Conservation (phyloP, 176 grass and related monocot genomes). For the Carex cristatella region DNA sequence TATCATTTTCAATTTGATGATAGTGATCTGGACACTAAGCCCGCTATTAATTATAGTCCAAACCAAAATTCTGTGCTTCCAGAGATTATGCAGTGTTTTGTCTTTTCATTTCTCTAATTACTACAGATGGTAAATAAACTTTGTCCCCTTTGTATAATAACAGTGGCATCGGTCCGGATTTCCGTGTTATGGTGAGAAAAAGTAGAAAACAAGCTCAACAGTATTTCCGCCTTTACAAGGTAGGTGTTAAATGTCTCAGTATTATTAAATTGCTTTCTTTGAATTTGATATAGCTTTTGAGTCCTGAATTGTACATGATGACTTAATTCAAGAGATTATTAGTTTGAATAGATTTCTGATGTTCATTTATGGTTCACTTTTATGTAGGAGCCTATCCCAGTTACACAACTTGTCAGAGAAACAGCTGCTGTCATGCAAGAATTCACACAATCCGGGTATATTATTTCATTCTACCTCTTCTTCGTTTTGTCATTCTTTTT, state of each 20-base stretch:
- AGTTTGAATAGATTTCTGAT: neutral
- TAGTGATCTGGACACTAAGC: neutral
- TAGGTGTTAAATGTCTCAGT: neutral
- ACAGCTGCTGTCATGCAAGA: conserved; percentile 99
- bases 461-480: conserved; percentile 2
- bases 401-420: conserved; percentile 95
- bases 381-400: conserved; percentile 73
- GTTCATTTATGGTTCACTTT: neutral
- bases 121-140: neutral
- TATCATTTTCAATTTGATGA: neutral
- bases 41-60: neutral
- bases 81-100: neutral
- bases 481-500: conserved; percentile 2
- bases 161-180: conserved; percentile 90
- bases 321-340: neutral
- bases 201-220: conserved; percentile 68
- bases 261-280: neutral
- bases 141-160: conserved; percentile 18
- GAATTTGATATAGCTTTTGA: neutral
- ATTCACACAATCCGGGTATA: conserved; percentile 93
- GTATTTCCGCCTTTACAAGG: conserved; percentile 82
- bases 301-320: neutral
- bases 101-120: neutral
- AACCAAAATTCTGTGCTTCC: neutral
- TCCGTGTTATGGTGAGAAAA: conserved; percentile 51